These are phyloP conservation scores for Aureobasidium subglaciale DNA, from an alignment of 2,329 filamentous ascomycete species.

Conservation along the genomic window DNA sequence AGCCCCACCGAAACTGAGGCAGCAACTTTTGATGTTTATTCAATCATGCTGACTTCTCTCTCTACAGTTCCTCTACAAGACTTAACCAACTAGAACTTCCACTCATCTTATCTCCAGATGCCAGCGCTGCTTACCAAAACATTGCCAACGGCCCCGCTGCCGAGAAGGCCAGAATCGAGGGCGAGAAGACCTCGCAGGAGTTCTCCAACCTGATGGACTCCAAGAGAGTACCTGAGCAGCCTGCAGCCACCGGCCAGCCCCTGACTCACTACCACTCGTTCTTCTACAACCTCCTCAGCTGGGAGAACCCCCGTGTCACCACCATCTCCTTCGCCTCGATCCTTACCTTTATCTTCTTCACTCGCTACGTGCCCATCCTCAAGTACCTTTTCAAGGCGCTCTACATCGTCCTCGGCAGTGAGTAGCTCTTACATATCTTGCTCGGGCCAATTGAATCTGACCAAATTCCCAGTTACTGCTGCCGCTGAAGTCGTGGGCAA, in stretches of 20 bases:
- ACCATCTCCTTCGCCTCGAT: conserved; percentile 52
- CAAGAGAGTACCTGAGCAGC: conserved; percentile 46
- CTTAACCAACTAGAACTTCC: conserved; percentile 2
- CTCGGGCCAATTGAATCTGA: conserved; percentile 10
- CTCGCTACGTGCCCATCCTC: conserved; percentile 55
- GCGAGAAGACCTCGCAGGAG: conserved; percentile 49
- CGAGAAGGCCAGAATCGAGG: conserved; percentile 50
- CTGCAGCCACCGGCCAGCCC: conserved; percentile 53
- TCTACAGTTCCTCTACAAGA: conserved; percentile 22
- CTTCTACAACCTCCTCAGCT: conserved; percentile 60
- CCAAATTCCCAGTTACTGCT: conserved; percentile 43
- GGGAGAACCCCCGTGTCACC: conserved; percentile 60
- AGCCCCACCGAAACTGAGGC: not conserved
- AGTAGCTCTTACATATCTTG: conserved; percentile 25
- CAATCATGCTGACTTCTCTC: conserved; percentile 17
- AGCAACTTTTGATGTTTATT: not conserved
- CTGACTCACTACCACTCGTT: conserved; percentile 61
- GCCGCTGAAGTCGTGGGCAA: conserved; percentile 51
- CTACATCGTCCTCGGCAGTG: conserved; percentile 53
- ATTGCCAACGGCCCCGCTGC: conserved; percentile 48
- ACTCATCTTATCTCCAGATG: conserved; percentile 32
- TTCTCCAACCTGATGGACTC: conserved; percentile 52
- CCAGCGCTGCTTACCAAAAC: conserved; percentile 43
- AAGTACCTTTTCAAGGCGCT: conserved; percentile 55
- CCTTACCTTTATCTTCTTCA: conserved; percentile 54